Base-by-base conservation (phyloP, 352 stramenopile species). In the Phytophthora megakarya region DNA sequence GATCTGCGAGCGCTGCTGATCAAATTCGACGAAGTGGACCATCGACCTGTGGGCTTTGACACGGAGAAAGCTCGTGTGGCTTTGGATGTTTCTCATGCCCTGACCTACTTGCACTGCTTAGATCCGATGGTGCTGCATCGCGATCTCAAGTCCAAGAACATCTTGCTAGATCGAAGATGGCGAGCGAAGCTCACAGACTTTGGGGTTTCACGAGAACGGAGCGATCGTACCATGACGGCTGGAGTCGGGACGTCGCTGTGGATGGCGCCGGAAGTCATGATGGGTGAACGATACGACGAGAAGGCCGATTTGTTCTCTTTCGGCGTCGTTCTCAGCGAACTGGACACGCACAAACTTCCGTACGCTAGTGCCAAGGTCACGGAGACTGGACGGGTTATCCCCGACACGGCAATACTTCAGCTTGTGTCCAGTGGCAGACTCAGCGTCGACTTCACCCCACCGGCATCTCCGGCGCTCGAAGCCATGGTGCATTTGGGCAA, bases 91-190 rank as follows among this genome's bases (percentile, higher is more conserved):
- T 71, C 78, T 2, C 67, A 88, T 42, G 80, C 72, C 26, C 73
- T 92, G 12, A 79, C 68, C 18, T 92, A 90, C 37, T 56, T 92
- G 32, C 83, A 92, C 57, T 80, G 76, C 30, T 65, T 88, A 45
- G 38, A 65, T 42, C 64, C 78, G 11, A 75, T 75, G 37, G 60
- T 87, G 21, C 42, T 78, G 13, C 78, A 84, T 32, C 72, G 75
- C 16, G 71, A 82, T 19, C 64, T 86, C 21, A 76, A 75, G 19
- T 81, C 75, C 30, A 75, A 65, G 47, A 87, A 87, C 63, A 75
- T 87, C 33, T 38, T 88, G 45, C 39, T 84, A 35, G 51, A 79
- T 48, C 42, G 32, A 38, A 50, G 67, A 38, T 83, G 65, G 73
- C 50, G 75, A 42, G 75, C 75, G 10, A 89, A 89, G 33, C 33